phyloP scores from a whole-genome alignment of 2,329 filamentous ascomycete species.

The Phaeosphaeriaceae sp. region DNA sequence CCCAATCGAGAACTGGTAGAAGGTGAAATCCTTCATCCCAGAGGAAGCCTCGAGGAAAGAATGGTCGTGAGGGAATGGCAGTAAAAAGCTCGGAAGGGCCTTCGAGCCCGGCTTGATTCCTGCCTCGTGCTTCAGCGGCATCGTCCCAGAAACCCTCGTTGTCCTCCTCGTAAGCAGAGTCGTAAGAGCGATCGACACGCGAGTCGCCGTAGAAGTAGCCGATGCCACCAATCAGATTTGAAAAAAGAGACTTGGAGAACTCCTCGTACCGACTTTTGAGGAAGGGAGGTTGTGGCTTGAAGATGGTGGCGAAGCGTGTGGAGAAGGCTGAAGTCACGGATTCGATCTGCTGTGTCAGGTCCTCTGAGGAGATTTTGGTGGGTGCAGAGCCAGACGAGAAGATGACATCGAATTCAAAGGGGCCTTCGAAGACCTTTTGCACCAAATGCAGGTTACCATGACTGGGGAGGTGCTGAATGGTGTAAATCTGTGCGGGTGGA shows the following conservation, averaged over 20 bases:
- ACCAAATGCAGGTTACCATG: slow-evolving; percentile 83
- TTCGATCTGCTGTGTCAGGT: slow-evolving; percentile 73
- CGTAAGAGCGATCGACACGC: slow-evolving; percentile 87
- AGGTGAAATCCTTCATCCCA: slow-evolving; percentile 99
- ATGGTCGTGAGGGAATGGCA: slow-evolving; percentile 87
- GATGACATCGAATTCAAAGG: slow-evolving; percentile 91
- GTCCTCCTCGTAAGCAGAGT: slow-evolving; percentile 92
- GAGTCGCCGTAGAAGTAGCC: slow-evolving; percentile 94
- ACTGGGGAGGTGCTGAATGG: slow-evolving; percentile 71
- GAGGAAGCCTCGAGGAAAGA: slow-evolving; percentile 94
- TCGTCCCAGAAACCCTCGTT: slow-evolving; percentile 96
- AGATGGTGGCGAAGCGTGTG: slow-evolving; percentile 74
- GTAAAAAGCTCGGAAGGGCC: slow-evolving; percentile 90
- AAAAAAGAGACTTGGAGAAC: slow-evolving; percentile 90
- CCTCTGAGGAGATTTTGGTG: slow-evolving; percentile 61
- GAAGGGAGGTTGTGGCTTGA: slow-evolving; percentile 79
- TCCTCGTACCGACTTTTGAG: slow-evolving; percentile 71
- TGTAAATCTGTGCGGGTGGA: slow-evolving; percentile 85
- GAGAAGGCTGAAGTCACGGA: slow-evolving; percentile 71
- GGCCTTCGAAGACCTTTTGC: slow-evolving; percentile 88
- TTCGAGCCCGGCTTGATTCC: slow-evolving; percentile 72
- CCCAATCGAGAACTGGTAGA: slow-evolving; percentile 90
- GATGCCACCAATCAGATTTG: slow-evolving; percentile 90
- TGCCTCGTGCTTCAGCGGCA: slow-evolving; percentile 76
- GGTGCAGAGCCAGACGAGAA: slow-evolving; percentile 79